phyloP scores from a whole-genome alignment of 768 basidiomycete species.

The Xerocomus spinulosus region DNA sequence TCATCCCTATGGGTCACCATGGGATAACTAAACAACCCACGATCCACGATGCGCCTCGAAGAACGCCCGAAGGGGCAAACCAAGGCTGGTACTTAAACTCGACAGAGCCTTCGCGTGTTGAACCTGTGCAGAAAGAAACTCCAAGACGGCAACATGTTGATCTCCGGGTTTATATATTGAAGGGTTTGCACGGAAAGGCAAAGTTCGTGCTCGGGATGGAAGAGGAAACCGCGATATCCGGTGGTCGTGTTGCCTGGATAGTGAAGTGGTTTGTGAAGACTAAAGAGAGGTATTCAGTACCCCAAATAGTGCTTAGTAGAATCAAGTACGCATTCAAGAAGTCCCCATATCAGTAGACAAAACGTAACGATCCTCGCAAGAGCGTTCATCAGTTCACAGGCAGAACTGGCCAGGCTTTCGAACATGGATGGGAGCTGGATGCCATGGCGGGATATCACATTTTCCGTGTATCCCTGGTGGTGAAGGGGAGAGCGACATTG shows the following conservation, averaged over 20 bases:
- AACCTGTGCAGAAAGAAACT: slow-evolving; percentile 28
- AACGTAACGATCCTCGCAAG: slow-evolving; percentile 14
- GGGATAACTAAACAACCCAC: slow-evolving; percentile 10
- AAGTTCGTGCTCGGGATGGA: slow-evolving; percentile 2
- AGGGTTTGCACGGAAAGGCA: slow-evolving; percentile 4
- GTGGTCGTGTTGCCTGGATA: slow-evolving; percentile 1
- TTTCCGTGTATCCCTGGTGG: not conserved
- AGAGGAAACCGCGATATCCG: slow-evolving; percentile 11
- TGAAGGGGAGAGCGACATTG: not conserved
- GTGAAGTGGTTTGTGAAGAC: slow-evolving; percentile 12
- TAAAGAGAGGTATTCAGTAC: slow-evolving; percentile 10
- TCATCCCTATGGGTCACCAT: too few relatives aligned
- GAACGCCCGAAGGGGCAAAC: slow-evolving; percentile 19
- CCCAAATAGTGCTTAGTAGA: not conserved
- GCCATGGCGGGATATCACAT: not conserved
- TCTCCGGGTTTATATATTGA: slow-evolving; percentile 8
- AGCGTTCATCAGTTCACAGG: slow-evolving; percentile 11
- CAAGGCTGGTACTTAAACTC: slow-evolving; percentile 18
- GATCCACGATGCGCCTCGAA: slow-evolving; percentile 16
- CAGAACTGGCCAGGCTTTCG: slow-evolving; percentile 2
- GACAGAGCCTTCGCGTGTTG: slow-evolving; percentile 26
- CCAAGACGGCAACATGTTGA: slow-evolving; percentile 18
- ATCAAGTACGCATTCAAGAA: slow-evolving; percentile 22
- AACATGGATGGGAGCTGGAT: not conserved
- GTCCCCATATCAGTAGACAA: slow-evolving; percentile 19